Base-by-base conservation (phyloP, 1,284 basidiomycete species). In the Sanguinoderma infundibulare region DNA sequence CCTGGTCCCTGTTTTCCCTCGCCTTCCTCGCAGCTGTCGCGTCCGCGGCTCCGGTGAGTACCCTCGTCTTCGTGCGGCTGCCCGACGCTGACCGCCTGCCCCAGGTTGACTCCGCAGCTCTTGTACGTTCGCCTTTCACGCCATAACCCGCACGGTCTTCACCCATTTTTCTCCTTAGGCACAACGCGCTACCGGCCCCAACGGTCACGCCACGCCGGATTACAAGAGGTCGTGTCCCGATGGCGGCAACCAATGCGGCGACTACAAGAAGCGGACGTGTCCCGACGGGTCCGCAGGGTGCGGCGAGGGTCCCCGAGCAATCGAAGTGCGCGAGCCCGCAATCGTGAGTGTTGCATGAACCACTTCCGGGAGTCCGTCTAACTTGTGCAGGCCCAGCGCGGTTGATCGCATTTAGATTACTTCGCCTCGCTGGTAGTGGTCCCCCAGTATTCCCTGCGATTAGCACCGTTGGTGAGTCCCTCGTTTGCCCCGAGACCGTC, bases 41-140 rank as follows among this genome's bases (percentile, higher is more conserved):
- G 59, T 61, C 63, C 14, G 74, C 73, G 34, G 66, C 66, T 14
- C 74, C 74, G 22, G 74, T 74, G 34, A 61, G 67, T 63, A 47
- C 22, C 34, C 34, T 24, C 44, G 47, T 10, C 26, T 22, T 40
- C 14, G 17, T 35, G 20, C 5, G 8, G 24, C 28, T 22, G 34
- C n/a, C 6, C 38, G 4, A 14, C 24, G 35, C 58, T 55, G 55
- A 46, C 58, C n/a, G 5, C 32, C 15, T 24, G 5, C 55, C 14
- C 35, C 32, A 62, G 62, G 32, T 58, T 32, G 55, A 52, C 39
- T 60, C 67, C 24, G 30, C 26, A 12, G 65, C 56, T 40, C 55
- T 61, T 35, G 65, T 65, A 61, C 42, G 62, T 60, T 39, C 46
- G 26, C 36, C 17, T 6, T 35, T 28, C 24, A 28, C 30, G 24